Conservation (phyloP, 257 asterid species). For the Solanum dulcamara region DNA sequence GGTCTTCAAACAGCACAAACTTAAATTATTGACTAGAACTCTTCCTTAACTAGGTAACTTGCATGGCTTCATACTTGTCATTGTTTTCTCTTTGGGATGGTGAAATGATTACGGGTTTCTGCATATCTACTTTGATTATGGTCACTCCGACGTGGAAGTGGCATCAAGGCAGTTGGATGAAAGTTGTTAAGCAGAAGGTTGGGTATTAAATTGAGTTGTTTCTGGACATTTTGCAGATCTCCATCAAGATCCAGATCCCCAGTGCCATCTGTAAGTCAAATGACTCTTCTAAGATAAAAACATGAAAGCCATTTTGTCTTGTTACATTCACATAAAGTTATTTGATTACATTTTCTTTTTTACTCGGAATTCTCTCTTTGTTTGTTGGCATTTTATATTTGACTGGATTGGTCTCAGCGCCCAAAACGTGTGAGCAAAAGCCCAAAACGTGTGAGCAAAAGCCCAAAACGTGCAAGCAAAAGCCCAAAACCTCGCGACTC, state of each 20-base stretch:
- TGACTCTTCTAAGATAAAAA: neutral
- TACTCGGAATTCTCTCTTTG: neutral
- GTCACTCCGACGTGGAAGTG: conserved; percentile 53
- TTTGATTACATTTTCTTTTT: neutral
- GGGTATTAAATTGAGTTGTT: conserved; percentile 87
- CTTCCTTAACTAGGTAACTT: conserved; percentile 27
- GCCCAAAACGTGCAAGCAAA: conserved; percentile 23
- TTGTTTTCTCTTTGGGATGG: conserved; percentile 14
- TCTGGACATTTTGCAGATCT: conserved; percentile 99
- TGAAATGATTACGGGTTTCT: conserved; percentile 10
- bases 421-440: conserved; percentile 36
- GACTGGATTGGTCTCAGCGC: neutral
- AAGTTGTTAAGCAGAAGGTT: conserved; percentile 68
- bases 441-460: conserved; percentile 30
- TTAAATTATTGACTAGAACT: conserved; percentile 13
- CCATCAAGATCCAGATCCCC: conserved; percentile 97
- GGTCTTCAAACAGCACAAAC: conserved; percentile 19
- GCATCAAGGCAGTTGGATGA: conserved; percentile 84
- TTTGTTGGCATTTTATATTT: conserved; percentile 3
- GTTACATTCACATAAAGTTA: neutral
- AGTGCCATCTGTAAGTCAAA: conserved; percentile 68
- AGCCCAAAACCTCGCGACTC: conserved; percentile 19
- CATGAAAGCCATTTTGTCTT: neutral
- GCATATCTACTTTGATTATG: conserved; percentile 34
- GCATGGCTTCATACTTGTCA: conserved; percentile 18